Percentiles rank a stretch among this genome's conserved stretches.
These are phyloP conservation scores for Nyctanthes arbortristis DNA, from an alignment of 257 asterid species.

Conservation along the genomic window DNA sequence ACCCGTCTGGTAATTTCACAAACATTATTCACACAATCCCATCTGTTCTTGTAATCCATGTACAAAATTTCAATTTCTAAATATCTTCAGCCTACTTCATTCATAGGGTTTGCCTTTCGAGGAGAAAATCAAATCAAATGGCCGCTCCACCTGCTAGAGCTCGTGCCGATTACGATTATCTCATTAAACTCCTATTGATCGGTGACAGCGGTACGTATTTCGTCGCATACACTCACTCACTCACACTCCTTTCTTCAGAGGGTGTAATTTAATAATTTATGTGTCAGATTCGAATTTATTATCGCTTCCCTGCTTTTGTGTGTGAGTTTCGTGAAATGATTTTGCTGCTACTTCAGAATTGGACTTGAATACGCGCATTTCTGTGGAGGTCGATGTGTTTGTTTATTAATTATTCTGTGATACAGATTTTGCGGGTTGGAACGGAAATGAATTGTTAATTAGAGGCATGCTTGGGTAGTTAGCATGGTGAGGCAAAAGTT, in stretches of 20 bases:
- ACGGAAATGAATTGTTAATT: neutral
- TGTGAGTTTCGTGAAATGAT: slow-evolving; percentile 3
- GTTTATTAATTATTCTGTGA: neutral
- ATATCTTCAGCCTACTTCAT: slow-evolving; percentile 7
- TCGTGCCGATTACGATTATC: slow-evolving; percentile 74
- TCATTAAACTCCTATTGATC: slow-evolving; percentile 70
- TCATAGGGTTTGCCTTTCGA: slow-evolving; percentile 44
- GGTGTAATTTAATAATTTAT: neutral
- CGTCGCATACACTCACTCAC: neutral
- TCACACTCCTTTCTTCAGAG: neutral
- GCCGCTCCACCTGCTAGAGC: slow-evolving; percentile 77
- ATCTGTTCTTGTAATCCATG: neutral
- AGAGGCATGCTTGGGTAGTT: neutral
- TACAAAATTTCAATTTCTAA: slow-evolving; percentile 24
- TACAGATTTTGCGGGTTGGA: neutral
- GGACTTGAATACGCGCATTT: slow-evolving; percentile 18
- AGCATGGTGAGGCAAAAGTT: neutral
- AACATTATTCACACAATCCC: slow-evolving; percentile 13
- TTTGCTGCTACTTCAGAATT: slow-evolving; percentile 27
- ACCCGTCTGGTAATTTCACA: slow-evolving; percentile 49
- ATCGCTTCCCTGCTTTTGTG: neutral
- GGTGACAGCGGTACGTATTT: slow-evolving; percentile 66
- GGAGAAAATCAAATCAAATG: slow-evolving; percentile 45
- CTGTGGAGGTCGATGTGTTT: neutral
- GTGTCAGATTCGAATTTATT: neutral